phyloP scores from a whole-genome alignment of 768 basidiomycete genomes.

The Kwoniella botswanensis region DNA sequence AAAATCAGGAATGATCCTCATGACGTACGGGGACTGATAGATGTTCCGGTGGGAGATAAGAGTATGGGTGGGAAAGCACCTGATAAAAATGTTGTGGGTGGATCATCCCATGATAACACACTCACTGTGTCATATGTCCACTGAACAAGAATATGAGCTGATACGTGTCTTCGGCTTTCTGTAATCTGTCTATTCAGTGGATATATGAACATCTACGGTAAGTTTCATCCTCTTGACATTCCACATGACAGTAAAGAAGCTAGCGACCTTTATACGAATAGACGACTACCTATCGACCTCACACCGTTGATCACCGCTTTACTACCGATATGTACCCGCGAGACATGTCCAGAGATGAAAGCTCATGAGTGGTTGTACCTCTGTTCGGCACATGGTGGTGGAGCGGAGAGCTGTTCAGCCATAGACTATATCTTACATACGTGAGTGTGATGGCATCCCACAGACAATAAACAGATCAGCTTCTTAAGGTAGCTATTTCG shows the following conservation, averaged over 20 bases:
- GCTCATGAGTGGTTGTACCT: conserved; percentile 98
- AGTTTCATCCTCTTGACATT: conserved; percentile 13
- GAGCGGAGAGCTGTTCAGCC: conserved; percentile 80
- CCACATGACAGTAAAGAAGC: neutral
- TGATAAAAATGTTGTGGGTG: conserved; percentile 63
- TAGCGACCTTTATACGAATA: conserved; percentile 9
- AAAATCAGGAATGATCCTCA: conserved; percentile 85
- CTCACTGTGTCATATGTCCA: neutral
- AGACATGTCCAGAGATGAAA: conserved; percentile 94
- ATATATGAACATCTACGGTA: conserved; percentile 59
- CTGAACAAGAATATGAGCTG: neutral
- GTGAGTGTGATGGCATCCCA: conserved; percentile 34
- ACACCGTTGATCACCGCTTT: conserved; percentile 54
- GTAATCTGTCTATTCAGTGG: conserved; percentile 44
- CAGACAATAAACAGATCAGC: neutral
- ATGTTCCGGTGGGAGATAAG: conserved; percentile 65
- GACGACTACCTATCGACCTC: conserved; percentile 58
- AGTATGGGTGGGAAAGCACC: conserved; percentile 47
- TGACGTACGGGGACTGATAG: conserved; percentile 80
- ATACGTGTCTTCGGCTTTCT: too few relatives aligned
- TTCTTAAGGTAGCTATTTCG: neutral
- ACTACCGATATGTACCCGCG: conserved; percentile 67
- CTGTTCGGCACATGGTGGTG: conserved; percentile 80
- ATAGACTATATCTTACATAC: conserved; percentile 75
- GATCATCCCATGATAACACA: too few relatives aligned